Evolutionary conservation across 306 rosid genomes (phyloP).

Genomic region (Malus asiatica): DNA sequence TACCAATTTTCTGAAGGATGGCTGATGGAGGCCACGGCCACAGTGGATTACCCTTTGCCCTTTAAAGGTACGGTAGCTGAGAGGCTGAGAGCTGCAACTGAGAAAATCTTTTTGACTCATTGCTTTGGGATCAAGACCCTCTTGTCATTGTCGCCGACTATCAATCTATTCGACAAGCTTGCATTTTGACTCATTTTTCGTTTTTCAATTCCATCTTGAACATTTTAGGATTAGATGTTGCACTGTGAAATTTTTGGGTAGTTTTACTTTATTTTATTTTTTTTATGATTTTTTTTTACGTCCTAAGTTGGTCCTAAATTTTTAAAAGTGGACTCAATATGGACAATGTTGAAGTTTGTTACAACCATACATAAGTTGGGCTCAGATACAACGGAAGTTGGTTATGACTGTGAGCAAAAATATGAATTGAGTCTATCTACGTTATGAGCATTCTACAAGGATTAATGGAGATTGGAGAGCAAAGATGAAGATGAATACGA

Average conservation of each 20-base stretch:
- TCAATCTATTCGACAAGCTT: no score
- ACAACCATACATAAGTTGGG: not conserved
- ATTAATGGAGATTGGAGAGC: no score
- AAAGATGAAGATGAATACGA: no score
- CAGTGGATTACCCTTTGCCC: not conserved
- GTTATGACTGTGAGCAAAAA: no score
- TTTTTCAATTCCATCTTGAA: not conserved
- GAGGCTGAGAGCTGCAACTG: not conserved
- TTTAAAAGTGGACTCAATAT: not conserved
- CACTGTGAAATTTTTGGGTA: no score
- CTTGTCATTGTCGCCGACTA: not conserved
- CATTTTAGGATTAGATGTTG: no score
- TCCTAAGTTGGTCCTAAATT: no score
- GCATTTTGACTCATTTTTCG: not conserved
- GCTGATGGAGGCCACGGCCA: not conserved
- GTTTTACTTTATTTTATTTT: no score
- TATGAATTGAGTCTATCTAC: no score
- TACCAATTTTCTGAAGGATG: not conserved
- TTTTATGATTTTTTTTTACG: not conserved
- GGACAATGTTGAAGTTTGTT: not conserved
- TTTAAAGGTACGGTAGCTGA: not conserved
- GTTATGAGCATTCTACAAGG: no score
- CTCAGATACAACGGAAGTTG: no score
- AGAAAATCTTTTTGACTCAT: slow-evolving; percentile 8
- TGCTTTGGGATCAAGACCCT: slow-evolving; percentile 1